Evolutionary conservation across 495 filamentous ascomycete species (phyloP), one percentile per base, ranked within the genome.

Genomic region (Penicillium coffeae): DNA sequence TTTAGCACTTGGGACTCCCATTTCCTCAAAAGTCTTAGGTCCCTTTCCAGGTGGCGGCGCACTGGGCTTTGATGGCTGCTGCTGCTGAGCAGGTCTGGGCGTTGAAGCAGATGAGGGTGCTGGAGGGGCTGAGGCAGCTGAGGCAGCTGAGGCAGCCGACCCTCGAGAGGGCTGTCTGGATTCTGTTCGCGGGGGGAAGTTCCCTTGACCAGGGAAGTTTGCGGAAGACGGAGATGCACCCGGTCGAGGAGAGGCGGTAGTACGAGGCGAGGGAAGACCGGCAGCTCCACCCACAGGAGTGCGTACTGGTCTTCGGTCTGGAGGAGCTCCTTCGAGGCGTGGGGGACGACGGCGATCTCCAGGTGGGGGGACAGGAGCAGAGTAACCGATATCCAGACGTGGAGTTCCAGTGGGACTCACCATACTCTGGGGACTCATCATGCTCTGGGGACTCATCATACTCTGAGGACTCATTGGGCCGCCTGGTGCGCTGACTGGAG

Each of bases 21-120:
- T 98, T 61, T 92, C 90, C 60, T 96, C 92, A 63, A 98, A 98
- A 2, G 93, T 98, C 64, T 94, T 89, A 3, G 93, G 93, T 8
- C 94, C 93, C 63, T 89, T 87, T 39, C 84, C 81, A 15, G 83
- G 79, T 20, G 76, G 77, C 44, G 74, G 77, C 33, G 47, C 50
- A 49, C 45, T 43, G 10, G 59, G 33, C 50, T 65, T 67, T 7
- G 60, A 16, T 4, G 57, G 56, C 42, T 64, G 55, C 8, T 64
- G 55, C 8, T 30, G 25, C 25, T 30, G 25, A 30, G 61, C 55
- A 15, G 54, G 49, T n/a, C n/a, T n/a, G 22, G 72, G 69, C 16
- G 62, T 68, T 50, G 62, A 65, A 21, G 49, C 47, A 8, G 65
- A 52, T 7, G 64, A 53, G 22, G 64, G 62, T 40, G 33, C 38